Evolutionary conservation across 306 rosid species (phyloP).

Genomic region (Sindora glabra): DNA sequence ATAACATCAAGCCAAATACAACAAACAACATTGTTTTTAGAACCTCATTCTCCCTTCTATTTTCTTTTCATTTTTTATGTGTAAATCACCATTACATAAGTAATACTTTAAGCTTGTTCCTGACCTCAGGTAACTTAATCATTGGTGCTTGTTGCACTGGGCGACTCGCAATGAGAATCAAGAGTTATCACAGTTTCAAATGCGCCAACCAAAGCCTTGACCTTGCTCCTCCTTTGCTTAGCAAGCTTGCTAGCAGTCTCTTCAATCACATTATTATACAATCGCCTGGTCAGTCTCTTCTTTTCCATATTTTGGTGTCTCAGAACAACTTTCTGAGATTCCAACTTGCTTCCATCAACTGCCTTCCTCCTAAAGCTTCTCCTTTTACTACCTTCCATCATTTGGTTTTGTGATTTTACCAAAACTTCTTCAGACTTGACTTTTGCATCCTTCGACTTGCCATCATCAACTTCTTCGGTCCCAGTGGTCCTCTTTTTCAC

Average conservation of each 20-base stretch:
- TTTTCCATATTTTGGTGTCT: conserved; percentile 29
- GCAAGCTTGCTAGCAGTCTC: no score
- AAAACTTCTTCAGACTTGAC: conserved; percentile 15
- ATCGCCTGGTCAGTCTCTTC: conserved; percentile 21
- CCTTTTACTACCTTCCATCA: conserved; percentile 6
- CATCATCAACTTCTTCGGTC: conserved; percentile 11
- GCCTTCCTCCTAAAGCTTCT: conserved; percentile 22
- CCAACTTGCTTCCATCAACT: neutral
- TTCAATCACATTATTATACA: conserved; percentile 49
- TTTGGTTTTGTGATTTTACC: conserved; percentile 5
- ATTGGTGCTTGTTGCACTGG: neutral
- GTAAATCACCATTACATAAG: conserved; percentile 4
- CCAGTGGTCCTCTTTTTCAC: neutral
- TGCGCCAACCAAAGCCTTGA: conserved; percentile 49
- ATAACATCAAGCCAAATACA: no score
- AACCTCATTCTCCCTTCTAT: neutral
- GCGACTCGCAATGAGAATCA: conserved; percentile 32
- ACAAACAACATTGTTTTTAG: no score
- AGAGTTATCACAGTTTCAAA: conserved; percentile 48
- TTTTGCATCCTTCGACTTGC: neutral
- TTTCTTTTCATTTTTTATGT: neutral
- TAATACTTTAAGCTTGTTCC: neutral
- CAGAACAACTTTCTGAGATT: conserved; percentile 28
- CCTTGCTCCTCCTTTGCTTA: conserved; percentile 38
- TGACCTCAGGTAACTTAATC: neutral